Evolutionary conservation across 345 rosid genomes (phyloP).

Genomic region (Eucalyptus decipiens): DNA sequence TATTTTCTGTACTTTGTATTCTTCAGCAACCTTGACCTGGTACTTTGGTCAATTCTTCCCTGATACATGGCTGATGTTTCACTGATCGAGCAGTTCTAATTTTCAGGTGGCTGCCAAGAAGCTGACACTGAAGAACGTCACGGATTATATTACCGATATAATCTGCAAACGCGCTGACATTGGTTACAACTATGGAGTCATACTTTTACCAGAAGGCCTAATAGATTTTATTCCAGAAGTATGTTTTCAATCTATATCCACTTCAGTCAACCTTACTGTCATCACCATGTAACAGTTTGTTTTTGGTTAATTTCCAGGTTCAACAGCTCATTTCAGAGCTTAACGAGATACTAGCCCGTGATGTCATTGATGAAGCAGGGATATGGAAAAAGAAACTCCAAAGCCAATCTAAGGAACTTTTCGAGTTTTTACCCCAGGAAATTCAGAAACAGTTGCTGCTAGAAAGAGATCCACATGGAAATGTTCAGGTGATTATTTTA

Average conservation of each 20-base stretch:
- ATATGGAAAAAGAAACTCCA: conserved; percentile 80
- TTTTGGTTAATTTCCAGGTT: conserved; percentile 32
- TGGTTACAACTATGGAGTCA: conserved; percentile 86
- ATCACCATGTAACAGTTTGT: background rate
- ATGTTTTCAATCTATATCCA: background rate
- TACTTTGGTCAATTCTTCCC: background rate
- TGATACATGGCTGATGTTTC: background rate
- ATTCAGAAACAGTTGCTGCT: conserved; percentile 93
- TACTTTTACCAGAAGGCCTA: conserved; percentile 95
- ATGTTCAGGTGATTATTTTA: conserved; percentile 67
- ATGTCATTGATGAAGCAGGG: conserved; percentile 58
- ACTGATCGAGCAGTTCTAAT: background rate
- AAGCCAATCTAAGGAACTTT: conserved; percentile 48
- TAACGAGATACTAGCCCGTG: conserved; percentile 82
- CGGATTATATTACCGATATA: conserved; percentile 73
- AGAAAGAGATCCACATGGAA: conserved; percentile 99
- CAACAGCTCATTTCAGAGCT: conserved; percentile 84
- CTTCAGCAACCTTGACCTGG: background rate
- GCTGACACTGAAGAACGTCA: conserved; percentile 72
- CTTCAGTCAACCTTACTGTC: background rate
- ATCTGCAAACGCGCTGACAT: conserved; percentile 59
- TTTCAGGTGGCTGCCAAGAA: conserved; percentile 73
- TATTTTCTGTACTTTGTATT: background rate
- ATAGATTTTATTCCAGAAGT: conserved; percentile 99
- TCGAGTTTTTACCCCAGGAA: conserved; percentile 73